Evolutionary conservation across 1,139 yeast genomes (phyloP), one percentile per base, ranked within the genome.

Genomic region (Suhomyces bolitotheri): DNA sequence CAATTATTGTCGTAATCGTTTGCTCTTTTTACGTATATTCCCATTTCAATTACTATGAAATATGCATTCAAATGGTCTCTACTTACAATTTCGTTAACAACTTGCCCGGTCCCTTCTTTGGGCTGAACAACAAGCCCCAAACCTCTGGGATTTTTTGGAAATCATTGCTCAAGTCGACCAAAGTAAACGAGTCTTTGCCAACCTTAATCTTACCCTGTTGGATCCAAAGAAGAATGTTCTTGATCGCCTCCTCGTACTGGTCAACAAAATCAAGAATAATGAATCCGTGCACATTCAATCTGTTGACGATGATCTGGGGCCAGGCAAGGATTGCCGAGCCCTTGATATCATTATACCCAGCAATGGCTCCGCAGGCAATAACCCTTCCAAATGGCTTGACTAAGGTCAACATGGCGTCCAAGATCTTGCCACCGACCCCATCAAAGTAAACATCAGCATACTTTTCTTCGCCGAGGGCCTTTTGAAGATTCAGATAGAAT

Each of bases 91-190:
- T 49, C 26, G 66, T 56, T 29, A 61, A 33, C 33, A 62, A 47
- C 47, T 62, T 63, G 27, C 69, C 69, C 5, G 51, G 52, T 10
- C 53, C 53, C 51, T 62, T 60, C 26, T 49, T 43, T n/a, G 45
- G 44, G 11, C 46, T 38, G 53, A 72, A 73, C 24, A 75, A 46
- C 20, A 66, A 58, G 15, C 64, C 58, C 79, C 79, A 75, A 7
- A 64, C 51, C 23, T 55, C 53, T 15, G 79, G 79, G 34, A 74
- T 58, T 22, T 64, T 53, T 12, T 45, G 31, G 41, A 73, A 71
- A 5, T 46, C 47, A 7, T 56, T 45, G 2, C 53, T 45, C 20
- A 64, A 66, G 36, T 71, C 71, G 19, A 56, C 60, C 23, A 72
- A 43, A 3, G 71, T 58, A 20, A 58, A 61, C 2, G 62, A 49